Conservation (phyloP, 352 stramenopile species). For the Phytopythium mirpurense region DNA sequence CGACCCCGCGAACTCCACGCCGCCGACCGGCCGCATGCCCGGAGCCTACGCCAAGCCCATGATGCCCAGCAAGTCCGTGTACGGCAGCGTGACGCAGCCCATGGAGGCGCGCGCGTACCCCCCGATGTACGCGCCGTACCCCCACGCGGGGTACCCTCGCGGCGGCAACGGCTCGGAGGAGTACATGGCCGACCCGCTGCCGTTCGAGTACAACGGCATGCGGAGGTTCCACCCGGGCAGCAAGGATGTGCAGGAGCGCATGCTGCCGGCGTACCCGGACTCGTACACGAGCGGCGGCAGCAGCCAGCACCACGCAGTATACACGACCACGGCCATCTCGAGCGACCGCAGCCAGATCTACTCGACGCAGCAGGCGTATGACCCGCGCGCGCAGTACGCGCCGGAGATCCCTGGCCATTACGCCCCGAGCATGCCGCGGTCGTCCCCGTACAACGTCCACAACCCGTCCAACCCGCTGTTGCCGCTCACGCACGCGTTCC, state of each 20-base stretch:
- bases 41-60: slow-evolving; percentile 13
- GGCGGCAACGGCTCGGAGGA: slow-evolving; percentile 30
- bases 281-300: slow-evolving; percentile 17
- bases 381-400: slow-evolving; percentile 16
- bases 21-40: slow-evolving; percentile 25
- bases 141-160: slow-evolving; percentile 16
- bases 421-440: slow-evolving; percentile 14
- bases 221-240: slow-evolving; percentile 18
- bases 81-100: slow-evolving; percentile 6
- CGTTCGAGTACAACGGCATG: slow-evolving; percentile 71
- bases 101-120: slow-evolving; percentile 26
- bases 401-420: slow-evolving; percentile 37
- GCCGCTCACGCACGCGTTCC: slow-evolving; percentile 46
- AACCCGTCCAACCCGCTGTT: slow-evolving; percentile 23
- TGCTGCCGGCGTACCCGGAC: slow-evolving; percentile 20
- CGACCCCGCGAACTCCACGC: neutral
- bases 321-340: slow-evolving; percentile 14
- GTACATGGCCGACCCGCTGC: slow-evolving; percentile 72
- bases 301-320: slow-evolving; percentile 13
- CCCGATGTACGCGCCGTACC: slow-evolving; percentile 13
- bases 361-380: slow-evolving; percentile 15
- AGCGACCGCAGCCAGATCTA: slow-evolving; percentile 4
- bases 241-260: slow-evolving; percentile 19
- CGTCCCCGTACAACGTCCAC: neutral
- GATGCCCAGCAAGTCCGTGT: slow-evolving; percentile 5